These are phyloP conservation scores for Verticillium albo-atrum DNA, from an alignment of 2,329 filamentous ascomycete species.

Conservation along the genomic window DNA sequence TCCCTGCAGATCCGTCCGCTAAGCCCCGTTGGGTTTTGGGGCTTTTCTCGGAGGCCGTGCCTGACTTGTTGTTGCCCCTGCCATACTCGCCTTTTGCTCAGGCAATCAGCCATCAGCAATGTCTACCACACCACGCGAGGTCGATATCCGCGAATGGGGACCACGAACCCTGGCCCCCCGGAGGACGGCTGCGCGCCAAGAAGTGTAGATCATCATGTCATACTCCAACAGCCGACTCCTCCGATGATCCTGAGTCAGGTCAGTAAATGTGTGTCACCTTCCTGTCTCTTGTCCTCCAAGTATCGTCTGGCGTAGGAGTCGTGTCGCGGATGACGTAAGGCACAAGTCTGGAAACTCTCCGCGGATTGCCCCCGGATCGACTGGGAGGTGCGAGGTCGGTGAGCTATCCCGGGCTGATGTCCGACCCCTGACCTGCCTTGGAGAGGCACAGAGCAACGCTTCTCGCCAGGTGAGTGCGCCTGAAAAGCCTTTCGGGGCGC, in stretches of 20 bases:
- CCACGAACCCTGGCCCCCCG: neutral
- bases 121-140: neutral
- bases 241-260: neutral
- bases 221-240: neutral
- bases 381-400: no score
- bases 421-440: neutral
- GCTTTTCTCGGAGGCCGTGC: neutral
- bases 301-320: neutral
- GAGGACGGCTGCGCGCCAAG: neutral
- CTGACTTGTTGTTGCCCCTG: neutral
- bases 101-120: neutral
- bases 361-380: neutral
- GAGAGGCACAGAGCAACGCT: neutral
- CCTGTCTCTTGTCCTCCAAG: neutral
- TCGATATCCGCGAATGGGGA: neutral
- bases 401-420: neutral
- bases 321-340: neutral
- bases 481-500: neutral
- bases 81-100: neutral
- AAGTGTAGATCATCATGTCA: neutral
- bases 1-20: neutral
- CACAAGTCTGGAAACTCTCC: neutral
- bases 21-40: neutral
- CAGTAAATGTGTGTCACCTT: neutral
- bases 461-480: neutral